Conservation (phyloP, 208 protist species). For the Leishmania major region DNA sequence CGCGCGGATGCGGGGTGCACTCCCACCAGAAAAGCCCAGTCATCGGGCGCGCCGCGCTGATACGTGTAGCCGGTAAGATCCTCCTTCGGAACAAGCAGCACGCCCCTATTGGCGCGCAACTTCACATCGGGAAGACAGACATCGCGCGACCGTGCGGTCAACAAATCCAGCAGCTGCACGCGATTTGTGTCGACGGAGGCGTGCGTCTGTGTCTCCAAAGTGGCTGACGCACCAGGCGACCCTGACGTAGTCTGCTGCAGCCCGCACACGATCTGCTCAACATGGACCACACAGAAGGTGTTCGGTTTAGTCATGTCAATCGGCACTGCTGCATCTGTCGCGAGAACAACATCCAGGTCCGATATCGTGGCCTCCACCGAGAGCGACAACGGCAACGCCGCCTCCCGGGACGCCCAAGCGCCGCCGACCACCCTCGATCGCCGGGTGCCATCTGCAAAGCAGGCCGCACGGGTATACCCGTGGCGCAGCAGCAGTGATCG, state of each 20-base stretch:
- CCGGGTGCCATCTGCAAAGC: background rate
- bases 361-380: conserved; percentile 10
- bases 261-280: conserved; percentile 8
- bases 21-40: conserved; percentile 14
- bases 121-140: conserved; percentile 26
- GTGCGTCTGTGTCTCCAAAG: background rate
- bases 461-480: conserved; percentile 12
- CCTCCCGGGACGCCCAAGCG: background rate
- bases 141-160: background rate
- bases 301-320: conserved; percentile 19
- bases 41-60: conserved; percentile 4
- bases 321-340: conserved; percentile 24
- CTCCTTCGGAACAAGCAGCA: conserved; percentile 28
- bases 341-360: conserved; percentile 25
- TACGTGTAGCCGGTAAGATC: conserved; percentile 23
- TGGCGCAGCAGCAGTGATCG: conserved; percentile 19
- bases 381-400: background rate
- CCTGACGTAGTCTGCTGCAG: background rate
- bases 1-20: conserved; percentile 7
- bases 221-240: background rate
- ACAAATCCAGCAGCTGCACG: conserved; percentile 13
- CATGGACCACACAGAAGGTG: conserved; percentile 16
- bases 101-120: conserved; percentile 13
- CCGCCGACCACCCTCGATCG: background rate
- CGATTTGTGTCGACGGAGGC: conserved; percentile 10